Evolutionary conservation across 176 grass and related monocot species (phyloP).

Genomic region (Carex kokanica): DNA sequence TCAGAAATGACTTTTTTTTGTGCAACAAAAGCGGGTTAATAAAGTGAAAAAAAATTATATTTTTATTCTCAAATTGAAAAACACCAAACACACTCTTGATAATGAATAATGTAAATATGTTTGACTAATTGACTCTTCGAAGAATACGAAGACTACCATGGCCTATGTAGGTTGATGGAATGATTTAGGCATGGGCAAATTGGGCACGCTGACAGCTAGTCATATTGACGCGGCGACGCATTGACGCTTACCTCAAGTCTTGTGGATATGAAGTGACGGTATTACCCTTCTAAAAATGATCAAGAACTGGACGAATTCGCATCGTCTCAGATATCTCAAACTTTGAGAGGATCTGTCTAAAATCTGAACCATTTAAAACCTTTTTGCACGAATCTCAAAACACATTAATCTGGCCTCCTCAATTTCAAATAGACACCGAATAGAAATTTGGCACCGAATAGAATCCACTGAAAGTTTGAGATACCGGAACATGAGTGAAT

Average conservation of each 20-base stretch:
- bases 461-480: too few species aligned
- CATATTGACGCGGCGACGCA: neutral
- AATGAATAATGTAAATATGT: neutral
- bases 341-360: too few species aligned
- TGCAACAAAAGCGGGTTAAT: too few species aligned
- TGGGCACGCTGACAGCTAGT: neutral
- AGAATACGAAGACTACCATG: neutral
- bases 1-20: neutral
- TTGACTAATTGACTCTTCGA: neutral
- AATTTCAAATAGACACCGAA: too few species aligned
- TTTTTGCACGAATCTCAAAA: too few species aligned
- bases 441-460: too few species aligned
- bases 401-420: too few species aligned
- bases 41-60: neutral
- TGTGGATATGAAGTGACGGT: neutral
- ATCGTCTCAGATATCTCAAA: too few species aligned
- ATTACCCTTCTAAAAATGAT: neutral
- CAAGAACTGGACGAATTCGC: neutral
- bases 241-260: neutral
- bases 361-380: too few species aligned
- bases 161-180: neutral
- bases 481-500: neutral
- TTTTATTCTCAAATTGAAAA: neutral
- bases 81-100: neutral
- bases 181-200: neutral